Conservation (phyloP, 768 basidiomycete genomes). For the Tricholomella constricta region DNA sequence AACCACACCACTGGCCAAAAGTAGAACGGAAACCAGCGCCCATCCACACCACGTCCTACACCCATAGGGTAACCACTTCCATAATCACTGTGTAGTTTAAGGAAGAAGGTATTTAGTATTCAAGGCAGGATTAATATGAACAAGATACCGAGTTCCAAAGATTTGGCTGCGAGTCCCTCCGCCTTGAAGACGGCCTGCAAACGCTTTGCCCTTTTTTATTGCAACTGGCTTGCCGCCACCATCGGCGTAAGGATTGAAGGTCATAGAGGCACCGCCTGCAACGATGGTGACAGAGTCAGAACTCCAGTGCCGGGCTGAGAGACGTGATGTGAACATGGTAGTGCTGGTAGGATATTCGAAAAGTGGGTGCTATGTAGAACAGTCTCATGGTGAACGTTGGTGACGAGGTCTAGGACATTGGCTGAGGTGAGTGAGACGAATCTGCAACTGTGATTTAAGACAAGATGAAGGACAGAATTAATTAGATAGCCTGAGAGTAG, state of each 20-base stretch:
- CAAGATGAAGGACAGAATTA: too few relatives aligned
- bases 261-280: slow-evolving; percentile 2
- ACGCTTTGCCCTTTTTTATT: slow-evolving; percentile 2
- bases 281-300: not conserved
- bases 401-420: not conserved
- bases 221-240: slow-evolving; percentile 9
- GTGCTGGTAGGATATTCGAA: too few relatives aligned
- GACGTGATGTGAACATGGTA: too few relatives aligned
- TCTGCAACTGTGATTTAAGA: not conserved
- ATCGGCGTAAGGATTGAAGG: not conserved
- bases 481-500: too few relatives aligned
- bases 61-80: slow-evolving; percentile 14
- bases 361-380: too few relatives aligned
- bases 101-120: not conserved
- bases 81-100: slow-evolving; percentile 2
- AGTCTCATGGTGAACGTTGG: too few relatives aligned
- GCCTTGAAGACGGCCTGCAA: slow-evolving; percentile 12
- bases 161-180: slow-evolving; percentile 6
- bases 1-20: slow-evolving; percentile 14
- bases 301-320: too few relatives aligned
- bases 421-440: not conserved
- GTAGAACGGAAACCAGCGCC: slow-evolving; percentile 16
- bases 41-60: slow-evolving; percentile 3
- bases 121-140: not conserved
- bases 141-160: slow-evolving; percentile 10